Conservation (phyloP, 805 yeast species). For the Sungouiella thailandica region DNA sequence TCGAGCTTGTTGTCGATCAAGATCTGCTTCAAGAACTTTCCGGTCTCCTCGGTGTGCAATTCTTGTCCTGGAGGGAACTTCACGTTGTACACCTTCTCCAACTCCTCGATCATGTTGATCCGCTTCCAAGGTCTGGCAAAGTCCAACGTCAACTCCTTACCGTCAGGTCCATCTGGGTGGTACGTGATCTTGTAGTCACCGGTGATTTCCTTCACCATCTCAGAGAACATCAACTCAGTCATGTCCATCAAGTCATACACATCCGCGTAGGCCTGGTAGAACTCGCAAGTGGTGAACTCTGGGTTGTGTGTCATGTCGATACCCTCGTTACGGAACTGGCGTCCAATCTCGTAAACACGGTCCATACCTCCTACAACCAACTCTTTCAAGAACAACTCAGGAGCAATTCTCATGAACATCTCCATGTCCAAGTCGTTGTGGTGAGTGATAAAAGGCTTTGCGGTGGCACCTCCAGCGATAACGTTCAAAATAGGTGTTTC, state of each 20-base stretch:
- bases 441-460: slow-evolving; percentile 95
- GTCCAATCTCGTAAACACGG: slow-evolving; percentile 96
- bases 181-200: slow-evolving; percentile 82
- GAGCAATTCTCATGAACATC: slow-evolving; percentile 97
- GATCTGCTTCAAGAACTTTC: slow-evolving; percentile 77
- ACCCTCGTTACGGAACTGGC: slow-evolving; percentile 98
- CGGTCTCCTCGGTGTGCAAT: slow-evolving; percentile 91
- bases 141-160: slow-evolving; percentile 72
- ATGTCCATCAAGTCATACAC: slow-evolving; percentile 92
- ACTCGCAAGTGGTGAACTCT: slow-evolving; percentile 98
- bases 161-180: slow-evolving; percentile 93
- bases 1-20: slow-evolving; percentile 78
- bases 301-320: slow-evolving; percentile 99
- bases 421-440: slow-evolving; percentile 96
- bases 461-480: slow-evolving; percentile 99
- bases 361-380: slow-evolving; percentile 98
- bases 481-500: slow-evolving; percentile 99
- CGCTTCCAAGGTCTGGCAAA: slow-evolving; percentile 98
- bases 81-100: slow-evolving; percentile 80
- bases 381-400: slow-evolving; percentile 93
- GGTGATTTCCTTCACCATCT: slow-evolving; percentile 94
- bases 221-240: slow-evolving; percentile 91
- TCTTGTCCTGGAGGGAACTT: slow-evolving; percentile 95
- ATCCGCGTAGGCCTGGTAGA: slow-evolving; percentile 96
- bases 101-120: slow-evolving; percentile 92